phyloP scores from a whole-genome alignment of 2,329 filamentous ascomycete genomes.

The Diplocarpon mali region DNA sequence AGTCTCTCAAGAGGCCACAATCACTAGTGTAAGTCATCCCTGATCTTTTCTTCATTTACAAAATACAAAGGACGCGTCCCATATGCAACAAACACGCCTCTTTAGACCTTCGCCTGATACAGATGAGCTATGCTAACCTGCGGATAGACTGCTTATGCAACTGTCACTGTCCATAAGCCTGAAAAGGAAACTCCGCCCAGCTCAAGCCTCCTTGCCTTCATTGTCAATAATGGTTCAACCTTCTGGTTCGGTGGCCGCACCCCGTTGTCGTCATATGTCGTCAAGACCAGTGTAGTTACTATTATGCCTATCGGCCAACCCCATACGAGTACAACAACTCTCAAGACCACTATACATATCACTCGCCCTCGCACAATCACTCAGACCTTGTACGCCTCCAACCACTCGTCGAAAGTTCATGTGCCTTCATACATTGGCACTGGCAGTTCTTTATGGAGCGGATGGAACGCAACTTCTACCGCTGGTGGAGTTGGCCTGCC shows the following conservation, averaged over 20 bases:
- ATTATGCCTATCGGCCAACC: conserved; percentile 13
- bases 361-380: conserved; percentile 12
- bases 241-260: conserved; percentile 17
- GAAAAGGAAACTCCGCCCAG: neutral
- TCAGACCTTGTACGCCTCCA: conserved; percentile 5
- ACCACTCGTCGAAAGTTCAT: neutral
- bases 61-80: too few relatives aligned
- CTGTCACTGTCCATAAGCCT: conserved; percentile 2
- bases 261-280: conserved; percentile 13
- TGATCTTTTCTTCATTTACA: too few relatives aligned
- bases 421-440: neutral
- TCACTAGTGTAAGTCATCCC: neutral
- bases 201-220: conserved; percentile 6
- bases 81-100: too few relatives aligned
- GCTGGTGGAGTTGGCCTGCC: neutral
- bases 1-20: conserved; percentile 1
- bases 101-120: too few relatives aligned
- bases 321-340: conserved; percentile 10
- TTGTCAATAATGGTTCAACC: conserved; percentile 11
- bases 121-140: neutral
- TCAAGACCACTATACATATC: conserved; percentile 5
- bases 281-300: conserved; percentile 17
- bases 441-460: conserved; percentile 3
- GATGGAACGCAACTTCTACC: conserved; percentile 18
- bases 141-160: conserved; percentile 1